Percentiles rank a stretch among this genome's conserved stretches.
These are phyloP conservation scores for Carnegiea gigantea DNA, from an alignment of 179 eudicot genomes.

Conservation along the genomic window DNA sequence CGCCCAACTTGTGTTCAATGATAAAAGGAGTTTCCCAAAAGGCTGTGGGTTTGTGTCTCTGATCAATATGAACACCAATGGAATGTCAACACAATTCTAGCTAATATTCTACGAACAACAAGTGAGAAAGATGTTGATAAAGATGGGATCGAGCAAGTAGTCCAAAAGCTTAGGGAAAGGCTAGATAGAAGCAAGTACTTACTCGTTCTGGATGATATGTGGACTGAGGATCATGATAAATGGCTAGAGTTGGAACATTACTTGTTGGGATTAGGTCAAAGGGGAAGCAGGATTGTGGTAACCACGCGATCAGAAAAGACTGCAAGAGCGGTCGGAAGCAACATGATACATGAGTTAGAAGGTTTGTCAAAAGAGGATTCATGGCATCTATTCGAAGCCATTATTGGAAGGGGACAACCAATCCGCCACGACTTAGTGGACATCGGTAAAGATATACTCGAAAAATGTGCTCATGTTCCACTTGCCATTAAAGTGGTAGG, in stretches of 20 bases:
- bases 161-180: background rate
- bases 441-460: background rate
- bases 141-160: background rate
- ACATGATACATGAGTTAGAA: background rate
- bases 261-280: constrained; percentile 6
- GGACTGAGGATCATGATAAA: background rate
- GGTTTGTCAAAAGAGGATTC: constrained; percentile 15
- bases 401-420: background rate
- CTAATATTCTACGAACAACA: too few relatives aligned
- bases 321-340: background rate
- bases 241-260: background rate
- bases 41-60: constrained; percentile 36
- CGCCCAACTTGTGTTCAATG: constrained; percentile 31
- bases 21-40: constrained; percentile 23
- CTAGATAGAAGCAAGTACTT: constrained; percentile 4
- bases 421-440: background rate
- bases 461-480: constrained; percentile 7
- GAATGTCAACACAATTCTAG: constrained; percentile 9
- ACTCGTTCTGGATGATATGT: constrained; percentile 20
- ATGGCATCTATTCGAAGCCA: constrained; percentile 3
- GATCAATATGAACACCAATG: constrained; percentile 18
- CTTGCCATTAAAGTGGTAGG: constrained; percentile 14
- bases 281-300: constrained; percentile 17
- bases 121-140: too few relatives aligned
- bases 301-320: constrained; percentile 7